These are phyloP conservation scores for Crithidia brevicula DNA, from an alignment of 208 protist species.

Conservation along the genomic window DNA sequence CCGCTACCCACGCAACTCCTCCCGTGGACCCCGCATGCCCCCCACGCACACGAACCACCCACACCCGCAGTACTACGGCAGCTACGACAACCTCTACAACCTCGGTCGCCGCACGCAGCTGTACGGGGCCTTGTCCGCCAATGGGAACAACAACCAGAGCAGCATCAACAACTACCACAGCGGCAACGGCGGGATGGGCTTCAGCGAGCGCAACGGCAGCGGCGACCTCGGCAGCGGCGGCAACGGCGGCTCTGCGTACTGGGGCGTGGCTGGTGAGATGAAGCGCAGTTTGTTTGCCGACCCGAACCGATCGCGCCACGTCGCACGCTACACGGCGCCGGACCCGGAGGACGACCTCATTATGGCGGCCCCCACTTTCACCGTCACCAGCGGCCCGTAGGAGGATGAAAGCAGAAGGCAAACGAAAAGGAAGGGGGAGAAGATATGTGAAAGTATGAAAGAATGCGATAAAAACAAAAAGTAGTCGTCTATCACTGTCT, in stretches of 20 bases:
- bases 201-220: slow-evolving; percentile 21
- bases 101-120: slow-evolving; percentile 19
- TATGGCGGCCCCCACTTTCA: slow-evolving; percentile 27
- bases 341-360: slow-evolving; percentile 34
- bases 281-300: slow-evolving; percentile 18
- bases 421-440: neutral
- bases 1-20: slow-evolving; percentile 22
- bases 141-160: neutral
- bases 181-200: slow-evolving; percentile 3
- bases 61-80: slow-evolving; percentile 24
- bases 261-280: slow-evolving; percentile 15
- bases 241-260: slow-evolving; percentile 17
- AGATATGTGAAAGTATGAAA: neutral
- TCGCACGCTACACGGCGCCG: slow-evolving; percentile 26
- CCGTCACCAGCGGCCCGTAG: slow-evolving; percentile 30
- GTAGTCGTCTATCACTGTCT: neutral
- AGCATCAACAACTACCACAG: neutral
- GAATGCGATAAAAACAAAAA: too few relatives aligned
- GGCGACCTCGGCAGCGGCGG: slow-evolving; percentile 11
- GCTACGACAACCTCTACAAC: slow-evolving; percentile 36
- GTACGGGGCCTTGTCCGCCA: slow-evolving; percentile 3
- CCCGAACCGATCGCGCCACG: slow-evolving; percentile 18
- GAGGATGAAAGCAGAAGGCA: too few relatives aligned
- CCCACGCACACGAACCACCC: slow-evolving; percentile 2
- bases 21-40: slow-evolving; percentile 6